Evolutionary conservation across 257 asterid genomes (phyloP), one percentile per base, ranked within the genome.

Genomic region (Lycium ferocissimum): DNA sequence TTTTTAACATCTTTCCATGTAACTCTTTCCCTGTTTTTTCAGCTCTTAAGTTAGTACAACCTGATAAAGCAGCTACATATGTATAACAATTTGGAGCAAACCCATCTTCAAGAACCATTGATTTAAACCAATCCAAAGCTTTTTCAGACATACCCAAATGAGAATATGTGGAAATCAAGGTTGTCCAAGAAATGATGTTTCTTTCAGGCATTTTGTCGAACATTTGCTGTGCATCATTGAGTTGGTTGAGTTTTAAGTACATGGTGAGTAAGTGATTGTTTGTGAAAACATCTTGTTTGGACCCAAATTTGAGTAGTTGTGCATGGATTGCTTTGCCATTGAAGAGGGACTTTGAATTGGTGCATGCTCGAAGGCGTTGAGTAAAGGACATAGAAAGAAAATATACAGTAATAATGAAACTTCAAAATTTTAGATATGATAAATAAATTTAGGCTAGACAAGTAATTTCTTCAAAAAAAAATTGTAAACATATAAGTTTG

Each of bases 261-360:
- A 91, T 85, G 0, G 89, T 1, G 43, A 93, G 92, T 87, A 93
- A 88, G 85, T 93, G 94, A 90, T 94, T 93, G 87, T 66, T 84
- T 20, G 89, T 89, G 35, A 86, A 92, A 80, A 89, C 87, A 86
- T 91, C 94, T 20, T 87, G 79, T 15, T 80, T 67, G 26, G 83
- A 84, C 78, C 92, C 94, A 20, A 87, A 91, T 79, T 85, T 47
- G 84, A 91, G 85, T 40, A 93, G 53, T 57, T 89, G 87, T n/a
- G 94, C 95, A 86, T 94, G 98, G 70, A 92, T 83, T 26, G 93
- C 79, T 89, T 87, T 94, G 2, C 92, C 96, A 57, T 75, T 87
- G 84, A 86, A 79, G 86, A 90, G 84, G 73, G 95, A 89, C 3
- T 86, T 90, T 43, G 86, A 80, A 37, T 79, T 89, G 45, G 88